Evolutionary conservation across 2,329 filamentous ascomycete species (phyloP), one percentile per base, ranked within the genome.

Genomic region (Periconia sp.): DNA sequence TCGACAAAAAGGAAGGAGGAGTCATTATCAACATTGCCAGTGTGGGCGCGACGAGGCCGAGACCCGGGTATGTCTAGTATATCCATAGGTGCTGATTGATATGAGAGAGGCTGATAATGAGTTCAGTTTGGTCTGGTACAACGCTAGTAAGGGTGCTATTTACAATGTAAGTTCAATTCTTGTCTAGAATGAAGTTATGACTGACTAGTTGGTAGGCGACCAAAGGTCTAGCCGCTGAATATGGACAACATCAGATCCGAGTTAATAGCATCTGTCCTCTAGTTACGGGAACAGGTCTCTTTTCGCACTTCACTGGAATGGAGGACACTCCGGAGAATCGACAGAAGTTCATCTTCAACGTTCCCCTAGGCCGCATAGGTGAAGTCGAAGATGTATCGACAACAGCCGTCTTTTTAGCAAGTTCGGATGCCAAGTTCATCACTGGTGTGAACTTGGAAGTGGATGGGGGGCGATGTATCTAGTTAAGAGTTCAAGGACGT

Each of bases 191-290:
- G 30, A 13, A 2, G 4, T 15, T 21, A 25, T 8, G 8, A 15
- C 33, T 48, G 16, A 48, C 23, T 12, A 12, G 13, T 9, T 13
- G 25, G 2, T 28, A 63, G 57, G 82, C 81, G 8, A 85, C 82
- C 3, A 85, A 83, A 69, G 80, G 80, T 9, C 76, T 92, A 52
- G 88, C 87, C 1, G 83, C 86, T 1, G 87, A 91, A 65, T 91
- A 87, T 55, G 88, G 84, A 0, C 78, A 82, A 0, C 79, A 87
- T 40, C 79, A 88, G 53, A 88, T 92, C 51, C 80, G 87, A 0
- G 85, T 91, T 57, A 89, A 89, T 50, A 79, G 81, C 2, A 82
- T 91, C 11, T 87, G 84, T 33, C 87, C 86, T 0, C 78, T 89
- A 0, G 74, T 89, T 1, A 84, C 82, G 1, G 81, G 77, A 12